These are phyloP conservation scores for Yamadazyma atmosphaerica DNA, from an alignment of 1,139 yeast genomes.

Conservation along the genomic window DNA sequence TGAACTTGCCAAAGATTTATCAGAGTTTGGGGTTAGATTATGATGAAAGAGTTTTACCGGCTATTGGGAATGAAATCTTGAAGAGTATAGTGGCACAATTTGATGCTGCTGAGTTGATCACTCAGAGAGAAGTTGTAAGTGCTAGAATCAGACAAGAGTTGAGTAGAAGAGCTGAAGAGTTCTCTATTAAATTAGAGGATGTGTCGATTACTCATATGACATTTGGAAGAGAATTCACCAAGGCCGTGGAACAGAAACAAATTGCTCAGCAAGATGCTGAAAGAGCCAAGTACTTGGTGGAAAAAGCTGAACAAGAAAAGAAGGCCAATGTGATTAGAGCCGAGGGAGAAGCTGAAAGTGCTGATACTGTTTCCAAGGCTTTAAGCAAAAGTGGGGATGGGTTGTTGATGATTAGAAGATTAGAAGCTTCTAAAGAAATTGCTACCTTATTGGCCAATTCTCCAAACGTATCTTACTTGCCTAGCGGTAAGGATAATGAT, in stretches of 20 bases:
- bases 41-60: constrained; percentile 95
- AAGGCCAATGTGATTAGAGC: constrained; percentile 95
- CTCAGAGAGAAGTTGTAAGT: constrained; percentile 94
- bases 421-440: constrained; percentile 95
- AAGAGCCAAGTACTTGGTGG: constrained; percentile 91
- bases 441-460: constrained; percentile 84
- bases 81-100: constrained; percentile 97
- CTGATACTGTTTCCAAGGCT: constrained; percentile 92
- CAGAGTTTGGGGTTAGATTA: constrained; percentile 92
- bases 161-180: constrained; percentile 80
- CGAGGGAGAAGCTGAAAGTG: constrained; percentile 99
- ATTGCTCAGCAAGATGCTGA: constrained; percentile 99
- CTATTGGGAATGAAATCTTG: constrained; percentile 94
- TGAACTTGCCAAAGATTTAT: constrained; percentile 78
- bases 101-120: constrained; percentile 96
- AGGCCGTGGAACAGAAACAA: constrained; percentile 98
- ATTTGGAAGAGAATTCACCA: constrained; percentile 94
- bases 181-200: constrained; percentile 90
- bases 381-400: constrained; percentile 96
- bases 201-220: constrained; percentile 98
- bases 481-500: constrained; percentile 43
- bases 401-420: constrained; percentile 85
- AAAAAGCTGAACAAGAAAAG: constrained; percentile 96
- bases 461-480: constrained; percentile 89
- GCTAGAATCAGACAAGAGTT: constrained; percentile 88